Conservation (phyloP, 2,329 filamentous ascomycete species). For the Curvularia eragrostidis region DNA sequence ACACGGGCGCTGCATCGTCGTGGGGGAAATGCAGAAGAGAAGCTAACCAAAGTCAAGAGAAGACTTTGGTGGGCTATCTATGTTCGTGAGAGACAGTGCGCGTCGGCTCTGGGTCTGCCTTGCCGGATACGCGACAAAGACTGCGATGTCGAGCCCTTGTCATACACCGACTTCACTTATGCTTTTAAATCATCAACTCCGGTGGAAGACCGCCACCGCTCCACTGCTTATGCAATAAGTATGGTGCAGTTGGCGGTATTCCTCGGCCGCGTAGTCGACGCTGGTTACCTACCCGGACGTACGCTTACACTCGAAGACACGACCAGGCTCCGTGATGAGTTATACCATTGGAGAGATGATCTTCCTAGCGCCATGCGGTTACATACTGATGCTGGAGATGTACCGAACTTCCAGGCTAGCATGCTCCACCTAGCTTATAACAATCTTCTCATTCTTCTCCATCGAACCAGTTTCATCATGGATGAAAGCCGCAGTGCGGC, state of each 20-base stretch:
- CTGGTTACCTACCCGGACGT: constrained; percentile 42
- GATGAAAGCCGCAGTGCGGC: constrained; percentile 43
- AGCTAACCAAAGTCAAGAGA: constrained; percentile 52
- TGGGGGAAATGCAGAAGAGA: constrained; percentile 29
- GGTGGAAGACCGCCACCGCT: constrained; percentile 41
- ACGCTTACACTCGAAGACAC: constrained; percentile 26
- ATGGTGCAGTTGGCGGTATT: constrained; percentile 51
- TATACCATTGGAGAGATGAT: constrained; percentile 51
- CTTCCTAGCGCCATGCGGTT: constrained; percentile 49
- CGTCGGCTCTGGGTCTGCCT: constrained; percentile 56
- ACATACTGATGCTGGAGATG: constrained; percentile 36
- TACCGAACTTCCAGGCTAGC: constrained; percentile 48
- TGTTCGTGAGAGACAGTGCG: constrained; percentile 58
- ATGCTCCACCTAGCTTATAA: constrained; percentile 57
- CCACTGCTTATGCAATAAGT: constrained; percentile 45
- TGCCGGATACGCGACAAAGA: constrained; percentile 59
- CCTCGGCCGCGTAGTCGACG: constrained; percentile 50
- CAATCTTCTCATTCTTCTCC: constrained; percentile 56
- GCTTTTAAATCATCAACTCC: constrained; percentile 35
- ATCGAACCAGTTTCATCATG: constrained; percentile 54
- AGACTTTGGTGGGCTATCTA: constrained; percentile 64
- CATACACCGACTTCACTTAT: constrained; percentile 48
- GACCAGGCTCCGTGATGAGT: constrained; percentile 37
- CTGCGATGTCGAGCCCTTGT: constrained; percentile 54
- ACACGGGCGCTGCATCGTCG: constrained; percentile 56